phyloP scores from a whole-genome alignment of 176 grass and related monocot species.

The Carex scoparia region DNA sequence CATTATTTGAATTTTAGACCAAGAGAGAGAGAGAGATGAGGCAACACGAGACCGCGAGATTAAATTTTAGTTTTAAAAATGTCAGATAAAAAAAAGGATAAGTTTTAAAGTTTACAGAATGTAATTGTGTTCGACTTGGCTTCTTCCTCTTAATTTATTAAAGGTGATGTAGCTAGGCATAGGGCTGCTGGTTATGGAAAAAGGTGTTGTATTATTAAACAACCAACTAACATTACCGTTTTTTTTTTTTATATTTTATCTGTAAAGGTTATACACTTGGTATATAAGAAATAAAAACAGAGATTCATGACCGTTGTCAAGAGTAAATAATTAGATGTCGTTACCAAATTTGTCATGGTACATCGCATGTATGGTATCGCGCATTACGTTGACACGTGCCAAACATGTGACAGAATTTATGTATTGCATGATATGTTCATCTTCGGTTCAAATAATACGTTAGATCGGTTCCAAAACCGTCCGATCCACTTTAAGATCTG shows the following conservation, averaged over 20 bases:
- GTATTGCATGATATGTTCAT: no score
- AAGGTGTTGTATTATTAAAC: not conserved
- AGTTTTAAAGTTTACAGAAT: not conserved
- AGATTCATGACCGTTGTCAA: no score
- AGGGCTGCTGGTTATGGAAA: not conserved
- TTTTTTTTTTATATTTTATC: not conserved
- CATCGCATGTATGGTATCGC: no score
- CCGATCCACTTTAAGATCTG: no score
- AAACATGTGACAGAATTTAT: no score
- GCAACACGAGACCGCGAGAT: not conserved
- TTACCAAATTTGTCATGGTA: no score
- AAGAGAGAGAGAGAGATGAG: slow-evolving; percentile 14
- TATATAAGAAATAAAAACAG: not conserved
- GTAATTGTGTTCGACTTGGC: slow-evolving; percentile 13
- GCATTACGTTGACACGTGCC: no score
- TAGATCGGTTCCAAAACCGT: no score
- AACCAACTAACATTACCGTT: not conserved
- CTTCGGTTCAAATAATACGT: no score
- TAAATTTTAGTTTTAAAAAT: not conserved
- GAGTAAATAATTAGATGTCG: no score
- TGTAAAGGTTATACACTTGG: not conserved
- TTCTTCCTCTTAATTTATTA: slow-evolving; percentile 4
- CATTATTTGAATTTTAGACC: not conserved
- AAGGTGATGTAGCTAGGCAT: not conserved
- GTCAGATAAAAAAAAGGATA: not conserved